phyloP scores from a whole-genome alignment of 345 rosid genomes.

The Zanthoxylum bungeanum region DNA sequence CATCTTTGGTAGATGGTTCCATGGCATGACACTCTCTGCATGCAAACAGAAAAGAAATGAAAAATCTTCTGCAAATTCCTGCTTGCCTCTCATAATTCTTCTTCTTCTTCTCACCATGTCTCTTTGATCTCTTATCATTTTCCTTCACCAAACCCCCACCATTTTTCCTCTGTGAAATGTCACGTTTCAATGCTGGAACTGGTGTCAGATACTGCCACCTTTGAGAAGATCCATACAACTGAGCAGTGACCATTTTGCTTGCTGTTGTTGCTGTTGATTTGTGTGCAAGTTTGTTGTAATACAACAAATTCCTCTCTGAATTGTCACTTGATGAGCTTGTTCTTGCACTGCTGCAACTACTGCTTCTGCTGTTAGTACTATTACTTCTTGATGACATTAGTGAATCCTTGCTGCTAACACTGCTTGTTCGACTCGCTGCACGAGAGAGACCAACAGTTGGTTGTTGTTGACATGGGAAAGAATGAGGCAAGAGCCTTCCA shows the following conservation, averaged over 20 bases:
- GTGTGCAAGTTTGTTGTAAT: conserved; percentile 17
- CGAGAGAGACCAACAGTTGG: too few species aligned
- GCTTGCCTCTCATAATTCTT: conserved; percentile 14
- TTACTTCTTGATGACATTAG: conserved; percentile 60
- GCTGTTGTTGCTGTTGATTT: conserved; percentile 25
- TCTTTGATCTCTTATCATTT: conserved; percentile 17
- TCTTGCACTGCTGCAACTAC: conserved; percentile 64
- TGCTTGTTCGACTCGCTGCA: conserved; percentile 44
- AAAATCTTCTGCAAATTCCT: conserved; percentile 46
- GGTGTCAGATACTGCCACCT: conserved; percentile 74
- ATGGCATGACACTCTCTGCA: conserved; percentile 83
- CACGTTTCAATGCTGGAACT: conserved; percentile 45
- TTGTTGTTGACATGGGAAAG: conserved; percentile 41
- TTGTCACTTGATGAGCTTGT: conserved; percentile 51
- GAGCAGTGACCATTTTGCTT: conserved; percentile 48
- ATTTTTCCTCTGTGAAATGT: conserved; percentile 33
- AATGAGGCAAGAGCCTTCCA: conserved; percentile 75
- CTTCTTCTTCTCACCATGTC: too few species aligned
- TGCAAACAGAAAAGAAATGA: conserved; percentile 49
- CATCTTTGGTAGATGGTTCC: conserved; percentile 53
- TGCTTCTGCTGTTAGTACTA: conserved; percentile 71
- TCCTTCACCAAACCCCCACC: conserved; percentile 26
- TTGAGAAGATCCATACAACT: conserved; percentile 55
- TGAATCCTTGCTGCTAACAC: conserved; percentile 50
- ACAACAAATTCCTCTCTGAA: conserved; percentile 30